Conservation (phyloP, 2,329 filamentous ascomycete species). For the Penicillium decumbens region DNA sequence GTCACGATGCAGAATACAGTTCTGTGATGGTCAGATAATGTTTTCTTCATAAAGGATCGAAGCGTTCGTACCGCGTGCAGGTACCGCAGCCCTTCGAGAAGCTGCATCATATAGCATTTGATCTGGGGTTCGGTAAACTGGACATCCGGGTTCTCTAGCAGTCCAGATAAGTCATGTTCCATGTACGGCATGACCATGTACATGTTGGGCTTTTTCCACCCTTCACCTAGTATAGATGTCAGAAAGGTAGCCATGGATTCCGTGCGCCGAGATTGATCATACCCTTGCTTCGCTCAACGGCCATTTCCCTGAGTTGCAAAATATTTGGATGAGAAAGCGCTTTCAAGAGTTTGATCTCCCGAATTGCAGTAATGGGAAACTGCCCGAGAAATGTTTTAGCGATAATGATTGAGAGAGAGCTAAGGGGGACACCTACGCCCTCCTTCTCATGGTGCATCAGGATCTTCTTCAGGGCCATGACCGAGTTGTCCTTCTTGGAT, state of each 20-base stretch:
- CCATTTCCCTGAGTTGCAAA: constrained; percentile 88
- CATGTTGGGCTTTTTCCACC: constrained; percentile 73
- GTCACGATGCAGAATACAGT: constrained; percentile 85
- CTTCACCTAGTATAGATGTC: constrained; percentile 55
- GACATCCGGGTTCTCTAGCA: constrained; percentile 91
- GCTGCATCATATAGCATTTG: constrained; percentile 94
- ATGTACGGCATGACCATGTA: constrained; percentile 99
- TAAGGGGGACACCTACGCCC: constrained; percentile 54
- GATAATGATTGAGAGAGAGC: neutral
- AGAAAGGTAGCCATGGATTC: constrained; percentile 7
- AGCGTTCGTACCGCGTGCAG: constrained; percentile 63
- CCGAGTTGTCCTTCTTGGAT: constrained; percentile 65
- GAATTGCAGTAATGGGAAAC: constrained; percentile 96
- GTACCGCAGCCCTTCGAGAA: constrained; percentile 84
- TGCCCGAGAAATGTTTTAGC: constrained; percentile 28
- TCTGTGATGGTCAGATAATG: constrained; percentile 35
- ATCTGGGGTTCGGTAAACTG: constrained; percentile 84
- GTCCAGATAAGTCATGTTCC: constrained; percentile 96
- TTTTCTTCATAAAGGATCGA: constrained; percentile 10
- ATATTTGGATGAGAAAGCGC: constrained; percentile 89
- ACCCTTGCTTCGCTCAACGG: constrained; percentile 71
- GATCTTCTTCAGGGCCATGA: constrained; percentile 95
- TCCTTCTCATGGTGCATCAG: constrained; percentile 99
- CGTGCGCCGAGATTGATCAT: constrained; percentile 22
- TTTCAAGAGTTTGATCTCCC: constrained; percentile 96